Evolutionary conservation across 805 yeast genomes (phyloP).

Genomic region (Wickerhamiella brachini): DNA sequence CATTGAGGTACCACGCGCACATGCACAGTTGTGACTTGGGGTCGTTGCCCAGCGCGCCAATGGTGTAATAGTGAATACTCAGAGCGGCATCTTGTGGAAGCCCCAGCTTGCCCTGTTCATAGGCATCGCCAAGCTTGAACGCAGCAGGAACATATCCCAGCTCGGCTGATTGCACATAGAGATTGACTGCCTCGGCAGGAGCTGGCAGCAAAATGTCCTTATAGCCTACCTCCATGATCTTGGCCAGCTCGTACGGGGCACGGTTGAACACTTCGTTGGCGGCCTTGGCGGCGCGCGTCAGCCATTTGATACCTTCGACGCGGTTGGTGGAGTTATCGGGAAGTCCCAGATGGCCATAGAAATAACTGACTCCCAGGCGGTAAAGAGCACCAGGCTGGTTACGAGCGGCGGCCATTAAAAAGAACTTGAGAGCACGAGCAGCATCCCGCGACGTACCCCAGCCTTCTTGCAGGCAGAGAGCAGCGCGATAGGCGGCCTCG

Average conservation of each 20-base stretch:
- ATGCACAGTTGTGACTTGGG: slow-evolving; percentile 80
- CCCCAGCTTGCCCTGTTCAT: slow-evolving; percentile 59
- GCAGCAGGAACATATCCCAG: slow-evolving; percentile 76
- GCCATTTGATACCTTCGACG: slow-evolving; percentile 85
- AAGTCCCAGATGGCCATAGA: slow-evolving; percentile 74
- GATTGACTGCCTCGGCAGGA: slow-evolving; percentile 65
- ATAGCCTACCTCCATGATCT: slow-evolving; percentile 72
- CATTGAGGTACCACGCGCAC: slow-evolving; percentile 95
- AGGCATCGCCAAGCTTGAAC: slow-evolving; percentile 62
- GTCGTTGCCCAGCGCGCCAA: slow-evolving; percentile 82
- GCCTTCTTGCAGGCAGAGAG: slow-evolving; percentile 87
- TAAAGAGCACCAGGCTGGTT: slow-evolving; percentile 97
- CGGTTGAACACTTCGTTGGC: slow-evolving; percentile 78
- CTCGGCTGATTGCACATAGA: slow-evolving; percentile 78
- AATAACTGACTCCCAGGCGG: slow-evolving; percentile 77
- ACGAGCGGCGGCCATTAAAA: slow-evolving; percentile 75
- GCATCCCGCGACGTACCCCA: slow-evolving; percentile 84
- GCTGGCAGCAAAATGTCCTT: slow-evolving; percentile 79
- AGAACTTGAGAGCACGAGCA: slow-evolving; percentile 66
- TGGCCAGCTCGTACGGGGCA: slow-evolving; percentile 89
- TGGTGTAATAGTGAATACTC: slow-evolving; percentile 83
- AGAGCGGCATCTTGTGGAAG: slow-evolving; percentile 68
- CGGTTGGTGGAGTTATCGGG: slow-evolving; percentile 50
- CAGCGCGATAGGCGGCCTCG: slow-evolving; percentile 83
- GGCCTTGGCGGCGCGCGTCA: slow-evolving; percentile 68